phyloP scores from a whole-genome alignment of 129 eudicot genomes.

The Cynara cardunculus region DNA sequence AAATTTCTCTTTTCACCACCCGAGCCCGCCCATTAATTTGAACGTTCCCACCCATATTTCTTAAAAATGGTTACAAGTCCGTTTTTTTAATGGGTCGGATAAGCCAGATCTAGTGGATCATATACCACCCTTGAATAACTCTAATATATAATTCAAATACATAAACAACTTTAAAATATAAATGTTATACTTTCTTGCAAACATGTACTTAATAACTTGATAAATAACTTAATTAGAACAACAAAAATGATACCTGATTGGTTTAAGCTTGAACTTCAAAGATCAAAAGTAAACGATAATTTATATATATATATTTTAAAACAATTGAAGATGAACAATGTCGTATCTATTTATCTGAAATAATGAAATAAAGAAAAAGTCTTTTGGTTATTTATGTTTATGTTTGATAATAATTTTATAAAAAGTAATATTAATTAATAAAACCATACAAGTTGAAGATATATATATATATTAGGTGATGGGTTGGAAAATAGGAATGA shows the following conservation, averaged over 20 bases:
- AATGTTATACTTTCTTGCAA: background rate
- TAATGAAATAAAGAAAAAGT: background rate
- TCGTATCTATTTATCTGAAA: background rate
- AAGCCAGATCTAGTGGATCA: too few species aligned
- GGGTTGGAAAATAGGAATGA: constrained; percentile 23
- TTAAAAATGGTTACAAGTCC: too few species aligned
- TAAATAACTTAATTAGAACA: too few species aligned
- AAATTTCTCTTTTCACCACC: too few species aligned
- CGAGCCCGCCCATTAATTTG: too few species aligned
- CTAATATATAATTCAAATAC: background rate
- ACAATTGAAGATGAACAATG: background rate
- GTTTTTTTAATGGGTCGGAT: too few species aligned
- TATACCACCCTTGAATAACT: too few species aligned
- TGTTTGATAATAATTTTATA: background rate
- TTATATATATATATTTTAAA: too few species aligned
- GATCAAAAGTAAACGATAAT: too few species aligned
- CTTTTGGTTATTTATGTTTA: background rate
- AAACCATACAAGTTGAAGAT: constrained; percentile 11
- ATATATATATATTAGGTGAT: constrained; percentile 12
- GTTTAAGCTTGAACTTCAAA: too few species aligned
- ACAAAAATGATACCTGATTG: too few species aligned
- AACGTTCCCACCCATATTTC: too few species aligned
- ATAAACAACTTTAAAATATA: background rate
- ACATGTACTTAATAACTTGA: background rate
- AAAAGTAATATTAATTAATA: constrained; percentile 8